Conservation (phyloP, 139 green algal species). For the Tetradesmus lagerheimii region DNA sequence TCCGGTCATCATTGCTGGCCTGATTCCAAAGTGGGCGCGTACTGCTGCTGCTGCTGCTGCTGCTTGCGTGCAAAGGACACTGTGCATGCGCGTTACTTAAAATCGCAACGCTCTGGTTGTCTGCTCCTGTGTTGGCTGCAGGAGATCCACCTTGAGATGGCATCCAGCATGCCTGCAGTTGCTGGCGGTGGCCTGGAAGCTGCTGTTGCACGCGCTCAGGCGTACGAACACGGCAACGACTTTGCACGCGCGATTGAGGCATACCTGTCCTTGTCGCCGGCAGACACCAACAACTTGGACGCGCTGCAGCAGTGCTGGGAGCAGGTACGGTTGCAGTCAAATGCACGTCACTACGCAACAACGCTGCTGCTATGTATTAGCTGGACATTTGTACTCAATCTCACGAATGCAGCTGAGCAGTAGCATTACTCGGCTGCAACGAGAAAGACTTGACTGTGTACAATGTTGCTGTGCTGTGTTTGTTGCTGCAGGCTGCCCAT, state of each 20-base stretch:
- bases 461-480: neutral
- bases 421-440: too few species aligned
- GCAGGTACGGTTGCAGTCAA: conserved; percentile 45
- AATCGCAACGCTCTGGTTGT: neutral
- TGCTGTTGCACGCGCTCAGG: conserved; percentile 62
- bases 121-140: conserved; percentile 23
- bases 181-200: conserved; percentile 34
- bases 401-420: too few species aligned
- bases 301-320: conserved; percentile 70
- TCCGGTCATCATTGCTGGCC: too few species aligned
- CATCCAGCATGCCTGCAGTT: conserved; percentile 38
- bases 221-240: conserved; percentile 74
- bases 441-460: too few species aligned
- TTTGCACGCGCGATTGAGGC: conserved; percentile 83
- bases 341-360: too few species aligned
- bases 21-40: too few species aligned
- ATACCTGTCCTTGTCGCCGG: conserved; percentile 66
- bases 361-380: too few species aligned
- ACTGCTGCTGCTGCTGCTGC: too few species aligned
- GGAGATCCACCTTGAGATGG: conserved; percentile 62
- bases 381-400: too few species aligned
- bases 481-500: conserved; percentile 58
- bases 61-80: too few species aligned
- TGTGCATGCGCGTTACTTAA: neutral
- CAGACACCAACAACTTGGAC: conserved; percentile 64